Conservation (phyloP, 2,329 filamentous ascomycete genomes). For the Penicillium sp. region DNA sequence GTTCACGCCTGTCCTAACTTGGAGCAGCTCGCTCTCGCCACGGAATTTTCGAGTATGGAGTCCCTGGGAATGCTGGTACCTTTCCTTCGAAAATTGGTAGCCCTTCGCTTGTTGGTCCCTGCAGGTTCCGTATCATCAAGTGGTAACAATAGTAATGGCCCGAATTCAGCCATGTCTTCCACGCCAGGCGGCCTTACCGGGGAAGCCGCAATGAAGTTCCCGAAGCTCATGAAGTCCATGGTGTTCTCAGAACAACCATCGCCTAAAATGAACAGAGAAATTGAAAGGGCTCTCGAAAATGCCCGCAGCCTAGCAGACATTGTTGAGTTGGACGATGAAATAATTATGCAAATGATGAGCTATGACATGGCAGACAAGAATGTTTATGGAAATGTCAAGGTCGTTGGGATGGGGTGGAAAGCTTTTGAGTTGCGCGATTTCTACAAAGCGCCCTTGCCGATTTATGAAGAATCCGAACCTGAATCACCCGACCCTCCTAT, state of each 20-base stretch:
- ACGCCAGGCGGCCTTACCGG: not conserved
- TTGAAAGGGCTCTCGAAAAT: constrained; percentile 14
- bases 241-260: not conserved
- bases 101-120: constrained; percentile 47
- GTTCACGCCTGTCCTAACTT: constrained; percentile 61
- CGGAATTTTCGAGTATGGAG: constrained; percentile 47
- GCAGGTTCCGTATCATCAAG: constrained; percentile 20
- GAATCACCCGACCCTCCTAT: constrained; percentile 20
- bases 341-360: constrained; percentile 37
- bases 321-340: constrained; percentile 42
- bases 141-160: constrained; percentile 2
- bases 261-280: constrained; percentile 9
- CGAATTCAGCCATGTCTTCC: not conserved
- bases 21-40: constrained; percentile 61
- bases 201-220: not conserved
- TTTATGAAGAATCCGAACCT: constrained; percentile 9
- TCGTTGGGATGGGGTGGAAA: constrained; percentile 46
- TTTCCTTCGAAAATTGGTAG: constrained; percentile 44
- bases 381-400: constrained; percentile 35
- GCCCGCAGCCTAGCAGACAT: constrained; percentile 37
- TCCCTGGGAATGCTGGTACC: constrained; percentile 44
- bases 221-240: not conserved
- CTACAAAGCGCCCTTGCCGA: constrained; percentile 35
- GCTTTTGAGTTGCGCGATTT: constrained; percentile 43
- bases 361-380: constrained; percentile 37